Evolutionary conservation across 2,329 filamentous ascomycete species (phyloP).

Genomic region (Canariomyces notabilis): DNA sequence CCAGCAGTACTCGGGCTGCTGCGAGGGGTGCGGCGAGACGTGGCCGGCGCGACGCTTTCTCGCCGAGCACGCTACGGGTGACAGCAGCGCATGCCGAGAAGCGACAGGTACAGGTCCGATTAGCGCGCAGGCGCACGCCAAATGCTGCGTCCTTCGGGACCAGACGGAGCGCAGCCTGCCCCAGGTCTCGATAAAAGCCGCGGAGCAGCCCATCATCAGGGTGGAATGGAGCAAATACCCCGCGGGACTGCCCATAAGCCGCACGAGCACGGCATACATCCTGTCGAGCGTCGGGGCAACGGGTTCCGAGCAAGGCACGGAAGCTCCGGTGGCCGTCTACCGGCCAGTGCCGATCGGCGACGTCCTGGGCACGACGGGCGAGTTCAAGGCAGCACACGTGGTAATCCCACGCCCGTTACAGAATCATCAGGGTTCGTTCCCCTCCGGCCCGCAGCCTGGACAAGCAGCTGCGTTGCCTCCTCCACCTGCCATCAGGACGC

Average conservation of each 20-base stretch:
- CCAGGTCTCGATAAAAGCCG: neutral
- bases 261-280: neutral
- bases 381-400: neutral
- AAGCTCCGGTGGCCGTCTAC: neutral
- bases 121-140: neutral
- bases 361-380: neutral
- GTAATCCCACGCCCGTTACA: neutral
- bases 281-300: neutral
- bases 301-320: too few species aligned
- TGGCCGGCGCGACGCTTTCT: neutral
- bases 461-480: neutral
- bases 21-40: neutral
- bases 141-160: neutral
- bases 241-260: neutral
- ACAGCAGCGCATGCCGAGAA: neutral
- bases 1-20: neutral
- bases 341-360: neutral
- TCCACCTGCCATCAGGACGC: neutral
- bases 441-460: too few species aligned
- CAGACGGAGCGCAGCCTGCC: neutral
- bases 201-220: neutral
- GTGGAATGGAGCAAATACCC: neutral
- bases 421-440: neutral
- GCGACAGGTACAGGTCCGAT: neutral
- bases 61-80: neutral